These are phyloP conservation scores for Lenzites betulinus DNA, from an alignment of 768 basidiomycete species.

Conservation along the genomic window DNA sequence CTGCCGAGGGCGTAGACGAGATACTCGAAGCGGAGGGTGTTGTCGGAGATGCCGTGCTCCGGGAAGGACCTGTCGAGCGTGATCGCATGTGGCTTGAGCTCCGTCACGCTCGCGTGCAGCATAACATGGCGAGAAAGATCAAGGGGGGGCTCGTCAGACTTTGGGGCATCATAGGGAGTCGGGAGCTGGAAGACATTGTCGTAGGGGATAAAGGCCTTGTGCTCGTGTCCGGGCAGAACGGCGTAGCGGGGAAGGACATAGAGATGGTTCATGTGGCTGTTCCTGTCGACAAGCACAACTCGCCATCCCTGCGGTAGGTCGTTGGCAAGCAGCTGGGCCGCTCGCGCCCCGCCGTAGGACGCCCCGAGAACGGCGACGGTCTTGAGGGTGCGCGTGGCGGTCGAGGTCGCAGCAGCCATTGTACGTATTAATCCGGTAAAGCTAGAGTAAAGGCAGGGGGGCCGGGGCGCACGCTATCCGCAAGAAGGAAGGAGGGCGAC, in stretches of 20 bases:
- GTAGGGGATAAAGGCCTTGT: slow-evolving; percentile 69
- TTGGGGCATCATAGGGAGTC: neutral
- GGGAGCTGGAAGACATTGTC: slow-evolving; percentile 43
- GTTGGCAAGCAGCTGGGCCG: slow-evolving; percentile 50
- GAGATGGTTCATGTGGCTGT: slow-evolving; percentile 48
- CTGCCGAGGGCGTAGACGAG: slow-evolving; percentile 64
- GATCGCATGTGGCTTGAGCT: slow-evolving; percentile 42
- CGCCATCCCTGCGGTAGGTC: slow-evolving; percentile 54
- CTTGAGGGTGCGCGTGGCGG: slow-evolving; percentile 16
- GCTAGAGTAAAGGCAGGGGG: slow-evolving; percentile 18
- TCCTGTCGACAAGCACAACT: slow-evolving; percentile 59
- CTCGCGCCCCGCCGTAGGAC: slow-evolving; percentile 56
- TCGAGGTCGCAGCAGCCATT: neutral
- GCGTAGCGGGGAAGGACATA: slow-evolving; percentile 62
- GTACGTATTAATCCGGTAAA: slow-evolving; percentile 20
- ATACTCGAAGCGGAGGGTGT: slow-evolving; percentile 52
- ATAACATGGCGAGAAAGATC: slow-evolving; percentile 28
- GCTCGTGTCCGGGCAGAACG: slow-evolving; percentile 59
- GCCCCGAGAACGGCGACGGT: slow-evolving; percentile 58
- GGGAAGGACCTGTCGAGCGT: slow-evolving; percentile 52
- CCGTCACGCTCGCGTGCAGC: slow-evolving; percentile 49
- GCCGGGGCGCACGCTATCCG: slow-evolving; percentile 14
- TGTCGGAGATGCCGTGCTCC: slow-evolving; percentile 41
- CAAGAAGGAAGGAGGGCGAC: slow-evolving; percentile 16
- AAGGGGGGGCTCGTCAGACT: neutral